Evolutionary conservation across 352 stramenopile genomes (phyloP), one percentile per base, ranked within the genome.

Genomic region (Globisporangium polare): DNA sequence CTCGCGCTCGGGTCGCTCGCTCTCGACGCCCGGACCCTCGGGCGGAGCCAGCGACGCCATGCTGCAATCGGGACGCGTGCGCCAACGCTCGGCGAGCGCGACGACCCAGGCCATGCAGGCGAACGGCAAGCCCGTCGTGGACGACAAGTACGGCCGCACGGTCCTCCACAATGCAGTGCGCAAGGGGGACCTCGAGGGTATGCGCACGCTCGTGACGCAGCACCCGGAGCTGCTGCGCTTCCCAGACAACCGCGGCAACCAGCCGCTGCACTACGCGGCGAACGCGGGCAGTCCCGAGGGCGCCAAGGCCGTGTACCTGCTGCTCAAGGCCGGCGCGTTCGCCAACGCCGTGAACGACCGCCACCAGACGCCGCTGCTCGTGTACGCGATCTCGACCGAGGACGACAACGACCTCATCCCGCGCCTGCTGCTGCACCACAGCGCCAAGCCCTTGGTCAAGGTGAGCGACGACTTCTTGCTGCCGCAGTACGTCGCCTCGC

Each of bases 261-360:
- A 80, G 45, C 74, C 78, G n/a, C 62, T 88, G 45, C 78, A 88
- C 53, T 88, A 88, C 54, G 78, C 78, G 1, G 75, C 72, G 24
- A 81, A 75, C 46, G 65, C 66, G 3, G 67, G 57, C n/a, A 69
- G 68, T 20, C 63, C 67, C 2, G 62, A 82, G 26, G 64, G 68
- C 41, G 57, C 58, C 10, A 66, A 73, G n/a, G 69, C 80, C 9
- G 61, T 79, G 27, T 80, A 79, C 59, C 63, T 72, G 62, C 63
- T 88, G 60, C 65, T 88, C 27, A 76, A 75, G 45, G 75, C 74
- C 22, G 75, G 75, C 8, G 74, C 78, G 39, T 70, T 73, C 26
- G 72, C 79, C 22, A 88, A 88, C 62, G 74, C 74, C 8, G 29
- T 69, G 17, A 88, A 88, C 55, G 68, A 75, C 47, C 78, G 75